Percentiles rank a stretch among this genome's conserved stretches.
Conservation (phyloP, 2,329 filamentous ascomycete genomes). For the Venturia carpophila region DNA sequence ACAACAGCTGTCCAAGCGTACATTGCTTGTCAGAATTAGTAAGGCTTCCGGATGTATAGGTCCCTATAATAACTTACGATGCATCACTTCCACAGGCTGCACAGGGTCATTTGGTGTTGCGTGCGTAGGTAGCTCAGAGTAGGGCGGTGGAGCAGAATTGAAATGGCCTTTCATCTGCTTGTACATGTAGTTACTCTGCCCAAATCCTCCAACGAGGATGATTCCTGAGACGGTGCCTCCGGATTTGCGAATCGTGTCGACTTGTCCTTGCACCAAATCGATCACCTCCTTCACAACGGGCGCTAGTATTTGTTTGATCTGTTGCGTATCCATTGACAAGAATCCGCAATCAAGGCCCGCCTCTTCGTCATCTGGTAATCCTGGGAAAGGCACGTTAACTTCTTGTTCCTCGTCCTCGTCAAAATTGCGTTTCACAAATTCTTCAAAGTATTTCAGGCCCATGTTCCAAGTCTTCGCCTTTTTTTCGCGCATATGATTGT, state of each 20-base stretch:
- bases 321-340: slow-evolving; percentile 59
- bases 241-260: slow-evolving; percentile 33
- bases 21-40: slow-evolving; percentile 33
- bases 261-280: slow-evolving; percentile 37
- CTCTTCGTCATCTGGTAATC: slow-evolving; percentile 66
- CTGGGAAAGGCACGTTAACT: slow-evolving; percentile 71
- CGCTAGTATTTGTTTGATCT: slow-evolving; percentile 67
- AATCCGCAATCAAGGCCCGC: slow-evolving; percentile 69
- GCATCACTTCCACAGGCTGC: slow-evolving; percentile 67
- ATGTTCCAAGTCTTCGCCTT: slow-evolving; percentile 69
- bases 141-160: slow-evolving; percentile 42
- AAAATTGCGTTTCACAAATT: slow-evolving; percentile 79
- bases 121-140: slow-evolving; percentile 65
- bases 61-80: slow-evolving; percentile 36
- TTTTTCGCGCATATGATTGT: slow-evolving; percentile 68
- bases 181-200: slow-evolving; percentile 71
- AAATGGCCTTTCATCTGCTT: slow-evolving; percentile 63
- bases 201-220: slow-evolving; percentile 73
- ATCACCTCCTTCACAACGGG: slow-evolving; percentile 57
- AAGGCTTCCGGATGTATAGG: not conserved
- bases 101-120: slow-evolving; percentile 44
- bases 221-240: slow-evolving; percentile 51
- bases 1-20: slow-evolving; percentile 79
- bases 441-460: slow-evolving; percentile 71
- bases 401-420: slow-evolving; percentile 70